These are phyloP conservation scores for Penicillium oxalicum DNA, from an alignment of 2,329 filamentous ascomycete genomes.

Conservation along the genomic window DNA sequence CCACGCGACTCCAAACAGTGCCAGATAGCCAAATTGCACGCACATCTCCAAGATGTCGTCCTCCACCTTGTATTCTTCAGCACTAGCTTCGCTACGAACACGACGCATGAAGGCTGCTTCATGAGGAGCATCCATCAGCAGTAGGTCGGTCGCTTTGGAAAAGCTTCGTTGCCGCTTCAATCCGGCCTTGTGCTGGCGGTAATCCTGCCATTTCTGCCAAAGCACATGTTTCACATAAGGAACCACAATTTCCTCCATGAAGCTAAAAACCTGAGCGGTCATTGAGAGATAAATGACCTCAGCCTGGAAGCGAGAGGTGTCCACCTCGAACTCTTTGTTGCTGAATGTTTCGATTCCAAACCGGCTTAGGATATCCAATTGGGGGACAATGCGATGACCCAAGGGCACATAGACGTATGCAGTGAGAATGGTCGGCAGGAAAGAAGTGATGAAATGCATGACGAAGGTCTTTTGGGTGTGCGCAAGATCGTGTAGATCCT, in stretches of 20 bases:
- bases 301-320: slow-evolving; percentile 73
- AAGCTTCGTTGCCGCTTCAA: slow-evolving; percentile 31
- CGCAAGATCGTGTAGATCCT: slow-evolving; percentile 74
- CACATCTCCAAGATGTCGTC: slow-evolving; percentile 91
- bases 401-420: slow-evolving; percentile 95
- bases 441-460: slow-evolving; percentile 93
- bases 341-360: slow-evolving; percentile 39
- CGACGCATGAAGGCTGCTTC: slow-evolving; percentile 75
- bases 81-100: slow-evolving; percentile 74
- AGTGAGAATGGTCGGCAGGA: slow-evolving; percentile 84
- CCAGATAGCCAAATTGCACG: slow-evolving; percentile 81
- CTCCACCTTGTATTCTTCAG: slow-evolving; percentile 83
- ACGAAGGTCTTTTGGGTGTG: slow-evolving; percentile 91
- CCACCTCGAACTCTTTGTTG: slow-evolving; percentile 66
- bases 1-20: slow-evolving; percentile 90
- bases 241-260: slow-evolving; percentile 75
- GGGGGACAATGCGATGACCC: slow-evolving; percentile 72
- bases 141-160: slow-evolving; percentile 40
- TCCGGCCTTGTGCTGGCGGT: slow-evolving; percentile 16
- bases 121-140: slow-evolving; percentile 62
- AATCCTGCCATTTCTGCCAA: slow-evolving; percentile 60
- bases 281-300: slow-evolving; percentile 97
- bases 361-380: slow-evolving; percentile 73
- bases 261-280: slow-evolving; percentile 84
- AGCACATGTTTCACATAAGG: slow-evolving; percentile 77